These are phyloP conservation scores for Xylariaceae sp. DNA, from an alignment of 2,329 filamentous ascomycete genomes.

Conservation along the genomic window DNA sequence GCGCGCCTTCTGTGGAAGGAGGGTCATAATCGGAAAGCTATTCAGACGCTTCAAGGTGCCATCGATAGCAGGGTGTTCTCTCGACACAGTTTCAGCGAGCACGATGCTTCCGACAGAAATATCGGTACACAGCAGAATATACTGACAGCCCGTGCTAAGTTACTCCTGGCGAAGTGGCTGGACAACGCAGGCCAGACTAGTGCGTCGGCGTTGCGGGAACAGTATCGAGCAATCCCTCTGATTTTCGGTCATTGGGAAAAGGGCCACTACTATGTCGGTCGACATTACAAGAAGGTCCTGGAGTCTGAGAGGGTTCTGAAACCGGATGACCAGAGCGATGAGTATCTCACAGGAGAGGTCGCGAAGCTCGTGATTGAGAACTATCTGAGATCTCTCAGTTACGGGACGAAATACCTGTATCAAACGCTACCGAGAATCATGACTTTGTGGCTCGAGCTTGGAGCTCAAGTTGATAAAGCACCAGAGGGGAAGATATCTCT, in stretches of 20 bases:
- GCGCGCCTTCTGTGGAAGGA: slow-evolving; percentile 90
- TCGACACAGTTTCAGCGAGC: slow-evolving; percentile 35
- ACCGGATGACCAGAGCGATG: slow-evolving; percentile 68
- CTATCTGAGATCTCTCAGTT: slow-evolving; percentile 78
- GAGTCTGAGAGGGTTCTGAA: slow-evolving; percentile 80
- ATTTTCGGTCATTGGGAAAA: slow-evolving; percentile 79
- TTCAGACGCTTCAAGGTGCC: slow-evolving; percentile 80
- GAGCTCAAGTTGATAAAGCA: slow-evolving; percentile 63
- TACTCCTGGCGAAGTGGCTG: slow-evolving; percentile 93
- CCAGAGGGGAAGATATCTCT: slow-evolving; percentile 50
- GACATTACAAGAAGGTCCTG: slow-evolving; percentile 93
- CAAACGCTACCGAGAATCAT: slow-evolving; percentile 88
- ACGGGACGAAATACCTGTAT: slow-evolving; percentile 91
- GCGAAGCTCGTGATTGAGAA: slow-evolving; percentile 87
- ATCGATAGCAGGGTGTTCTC: slow-evolving; percentile 77
- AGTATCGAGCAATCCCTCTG: slow-evolving; percentile 77
- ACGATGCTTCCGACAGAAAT: slow-evolving; percentile 36
- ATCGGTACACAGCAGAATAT: slow-evolving; percentile 49
- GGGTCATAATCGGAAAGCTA: slow-evolving; percentile 88
- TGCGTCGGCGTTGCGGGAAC: slow-evolving; percentile 68
- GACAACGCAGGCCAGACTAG: slow-evolving; percentile 92
- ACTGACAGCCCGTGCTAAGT: slow-evolving; percentile 69
- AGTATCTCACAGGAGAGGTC: slow-evolving; percentile 73
- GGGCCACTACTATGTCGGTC: slow-evolving; percentile 92
- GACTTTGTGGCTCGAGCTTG: slow-evolving; percentile 91